Conservation (phyloP, 2,329 filamentous ascomycete genomes). For the Botrytis squamosa region DNA sequence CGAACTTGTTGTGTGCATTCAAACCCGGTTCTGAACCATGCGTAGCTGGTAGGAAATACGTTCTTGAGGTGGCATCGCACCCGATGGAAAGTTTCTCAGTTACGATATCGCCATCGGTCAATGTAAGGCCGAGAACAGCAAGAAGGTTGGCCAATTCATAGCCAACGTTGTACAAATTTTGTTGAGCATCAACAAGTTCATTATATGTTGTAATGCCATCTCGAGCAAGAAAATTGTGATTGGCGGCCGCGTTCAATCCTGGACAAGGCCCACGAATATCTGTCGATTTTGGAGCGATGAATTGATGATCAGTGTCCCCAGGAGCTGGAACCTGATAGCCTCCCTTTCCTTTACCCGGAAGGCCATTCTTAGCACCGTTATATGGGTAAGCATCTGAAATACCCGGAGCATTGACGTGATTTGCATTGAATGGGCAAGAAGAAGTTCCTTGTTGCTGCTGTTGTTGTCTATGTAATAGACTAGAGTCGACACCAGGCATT, state of each 20-base stretch:
- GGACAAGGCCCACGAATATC: constrained; percentile 37
- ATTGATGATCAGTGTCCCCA: constrained; percentile 35
- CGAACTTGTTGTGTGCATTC: constrained; percentile 49
- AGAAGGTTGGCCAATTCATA: constrained; percentile 27
- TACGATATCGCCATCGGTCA: constrained; percentile 31
- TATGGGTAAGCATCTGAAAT: constrained; percentile 5
- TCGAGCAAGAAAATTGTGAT: constrained; percentile 43
- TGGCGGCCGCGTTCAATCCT: constrained; percentile 44
- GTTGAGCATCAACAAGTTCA: constrained; percentile 34
- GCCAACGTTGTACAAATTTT: constrained; percentile 34
- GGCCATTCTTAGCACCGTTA: constrained; percentile 10
- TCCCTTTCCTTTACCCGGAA: constrained; percentile 43
- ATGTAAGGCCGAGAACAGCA: constrained; percentile 22
- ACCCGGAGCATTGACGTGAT: constrained; percentile 4
- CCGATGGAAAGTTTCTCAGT: constrained; percentile 34
- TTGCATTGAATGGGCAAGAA: not conserved
- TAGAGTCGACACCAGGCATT: constrained; percentile 41
- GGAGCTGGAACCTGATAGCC: constrained; percentile 46
- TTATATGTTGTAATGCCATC: constrained; percentile 38
- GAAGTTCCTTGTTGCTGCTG: constrained; percentile 11
- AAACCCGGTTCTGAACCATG: constrained; percentile 32
- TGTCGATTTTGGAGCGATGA: constrained; percentile 19
- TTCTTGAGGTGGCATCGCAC: constrained; percentile 36
- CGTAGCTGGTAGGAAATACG: constrained; percentile 30
- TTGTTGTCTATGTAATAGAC: constrained; percentile 31